Percentiles rank a stretch among this genome's conserved stretches.
These are phyloP conservation scores for Mycena metata DNA, from an alignment of 768 basidiomycete species.

Conservation along the genomic window DNA sequence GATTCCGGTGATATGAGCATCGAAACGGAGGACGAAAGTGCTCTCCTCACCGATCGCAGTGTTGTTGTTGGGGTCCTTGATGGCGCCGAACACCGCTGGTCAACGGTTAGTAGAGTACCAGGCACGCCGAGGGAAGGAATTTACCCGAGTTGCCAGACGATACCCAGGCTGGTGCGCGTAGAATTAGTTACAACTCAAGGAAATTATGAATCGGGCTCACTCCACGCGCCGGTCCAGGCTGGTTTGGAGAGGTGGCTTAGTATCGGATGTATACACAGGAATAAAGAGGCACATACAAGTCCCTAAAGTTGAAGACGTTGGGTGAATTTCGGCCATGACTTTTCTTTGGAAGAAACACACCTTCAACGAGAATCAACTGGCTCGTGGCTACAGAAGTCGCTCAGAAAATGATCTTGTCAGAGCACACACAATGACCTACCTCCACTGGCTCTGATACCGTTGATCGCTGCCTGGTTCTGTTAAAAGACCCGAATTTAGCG, in stretches of 20 bases:
- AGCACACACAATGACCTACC: constrained; percentile 2
- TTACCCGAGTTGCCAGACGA: constrained; percentile 64
- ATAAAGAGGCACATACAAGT: constrained; percentile 32
- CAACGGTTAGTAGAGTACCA: no score
- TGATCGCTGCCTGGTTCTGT: constrained; percentile 74
- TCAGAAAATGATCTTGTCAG: neutral
- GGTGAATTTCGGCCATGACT: neutral
- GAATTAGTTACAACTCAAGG: constrained; percentile 4
- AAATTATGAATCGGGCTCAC: constrained; percentile 43
- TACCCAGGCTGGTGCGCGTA: constrained; percentile 58
- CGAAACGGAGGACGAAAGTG: neutral
- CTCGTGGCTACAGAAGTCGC: constrained; percentile 58
- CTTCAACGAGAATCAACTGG: constrained; percentile 64
- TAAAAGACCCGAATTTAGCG: neutral
- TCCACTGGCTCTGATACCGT: constrained; percentile 73
- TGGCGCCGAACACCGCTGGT: constrained; percentile 58
- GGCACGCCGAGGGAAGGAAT: no score
- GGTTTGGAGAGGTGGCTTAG: constrained; percentile 1
- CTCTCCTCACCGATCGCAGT: constrained; percentile 62
- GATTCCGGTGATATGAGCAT: constrained; percentile 16
- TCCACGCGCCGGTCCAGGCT: constrained; percentile 74
- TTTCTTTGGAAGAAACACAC: constrained; percentile 34
- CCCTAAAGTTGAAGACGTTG: constrained; percentile 22
- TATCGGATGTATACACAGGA: neutral
- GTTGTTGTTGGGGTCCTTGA: constrained; percentile 74